A percentile compares a stretch with the other conserved stretches of the same genome.
Conservation (phyloP, 2,329 filamentous ascomycete genomes). For the Chaetomiaceae sp. region DNA sequence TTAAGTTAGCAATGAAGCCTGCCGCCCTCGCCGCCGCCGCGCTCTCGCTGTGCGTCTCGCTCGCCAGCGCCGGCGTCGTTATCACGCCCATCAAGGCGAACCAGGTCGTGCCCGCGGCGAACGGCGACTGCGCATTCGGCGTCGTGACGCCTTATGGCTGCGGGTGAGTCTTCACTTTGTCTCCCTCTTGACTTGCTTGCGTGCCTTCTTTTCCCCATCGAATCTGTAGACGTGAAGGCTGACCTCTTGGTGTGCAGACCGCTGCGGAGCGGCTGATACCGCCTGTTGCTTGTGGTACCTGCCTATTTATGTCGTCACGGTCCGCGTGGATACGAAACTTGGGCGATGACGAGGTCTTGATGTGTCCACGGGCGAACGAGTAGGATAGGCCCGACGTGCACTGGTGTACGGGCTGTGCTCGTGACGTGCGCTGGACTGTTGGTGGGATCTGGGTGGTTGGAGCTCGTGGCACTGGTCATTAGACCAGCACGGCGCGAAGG, state of each 20-base stretch:
- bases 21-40: constrained; percentile 30
- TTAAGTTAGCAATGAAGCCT: constrained; percentile 41
- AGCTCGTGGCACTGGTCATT: too few relatives aligned
- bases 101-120: constrained; percentile 44
- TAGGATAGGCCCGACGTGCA: too few relatives aligned
- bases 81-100: constrained; percentile 46
- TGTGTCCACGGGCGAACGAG: too few relatives aligned
- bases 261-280: constrained; percentile 8
- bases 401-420: too few relatives aligned
- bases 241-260: constrained; percentile 4
- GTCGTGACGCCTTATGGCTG: constrained; percentile 51
- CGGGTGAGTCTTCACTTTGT: constrained; percentile 38
- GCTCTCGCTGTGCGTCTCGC: constrained; percentile 39
- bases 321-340: not conserved
- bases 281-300: too few relatives aligned
- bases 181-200: too few relatives aligned
- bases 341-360: not conserved
- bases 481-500: too few relatives aligned
- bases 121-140: constrained; percentile 51
- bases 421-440: too few relatives aligned
- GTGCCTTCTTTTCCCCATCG: too few relatives aligned
- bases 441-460: not conserved
- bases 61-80: constrained; percentile 48
- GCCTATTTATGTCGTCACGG: not conserved
- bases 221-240: too few relatives aligned